phyloP scores from a whole-genome alignment of 371 early-diverging fungal genomes.

The Rhizopus stolonifer region DNA sequence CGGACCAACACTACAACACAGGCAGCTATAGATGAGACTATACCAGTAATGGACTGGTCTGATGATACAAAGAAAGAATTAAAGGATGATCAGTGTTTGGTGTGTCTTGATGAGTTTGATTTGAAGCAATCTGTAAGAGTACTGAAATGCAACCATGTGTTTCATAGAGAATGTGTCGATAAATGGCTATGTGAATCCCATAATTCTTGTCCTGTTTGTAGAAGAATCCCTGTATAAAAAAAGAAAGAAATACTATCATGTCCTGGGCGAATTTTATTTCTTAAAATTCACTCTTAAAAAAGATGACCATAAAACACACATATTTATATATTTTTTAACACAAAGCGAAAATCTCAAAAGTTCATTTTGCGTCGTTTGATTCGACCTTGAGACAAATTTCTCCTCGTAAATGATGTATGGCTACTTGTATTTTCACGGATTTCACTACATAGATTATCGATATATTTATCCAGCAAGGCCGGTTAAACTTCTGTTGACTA shows the following conservation, averaged over 20 bases:
- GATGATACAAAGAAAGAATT: slow-evolving; percentile 27
- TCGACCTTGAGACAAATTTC: too few relatives aligned
- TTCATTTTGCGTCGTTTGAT: too few relatives aligned
- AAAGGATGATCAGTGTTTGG: slow-evolving; percentile 38
- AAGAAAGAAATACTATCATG: not conserved
- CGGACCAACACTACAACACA: slow-evolving; percentile 55
- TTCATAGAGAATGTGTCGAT: slow-evolving; percentile 86
- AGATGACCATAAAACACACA: too few relatives aligned
- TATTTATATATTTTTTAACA: too few relatives aligned
- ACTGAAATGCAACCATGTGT: slow-evolving; percentile 78
- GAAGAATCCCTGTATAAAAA: slow-evolving; percentile 39
- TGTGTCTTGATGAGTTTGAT: slow-evolving; percentile 74
- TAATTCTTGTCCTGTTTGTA: slow-evolving; percentile 50
- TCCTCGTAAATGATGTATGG: too few relatives aligned
- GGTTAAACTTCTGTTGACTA: too few relatives aligned
- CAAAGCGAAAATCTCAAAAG: too few relatives aligned
- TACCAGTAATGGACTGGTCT: slow-evolving; percentile 38
- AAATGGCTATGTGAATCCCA: slow-evolving; percentile 66
- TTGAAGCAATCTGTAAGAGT: slow-evolving; percentile 65
- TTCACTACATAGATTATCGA: too few relatives aligned
- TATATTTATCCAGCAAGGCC: too few relatives aligned
- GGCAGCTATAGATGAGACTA: slow-evolving; percentile 45
- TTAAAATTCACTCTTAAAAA: too few relatives aligned
- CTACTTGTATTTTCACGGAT: too few relatives aligned
- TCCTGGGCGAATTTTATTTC: too few relatives aligned